Conservation (phyloP, 805 yeast species). For the Brettanomyces nanus region DNA sequence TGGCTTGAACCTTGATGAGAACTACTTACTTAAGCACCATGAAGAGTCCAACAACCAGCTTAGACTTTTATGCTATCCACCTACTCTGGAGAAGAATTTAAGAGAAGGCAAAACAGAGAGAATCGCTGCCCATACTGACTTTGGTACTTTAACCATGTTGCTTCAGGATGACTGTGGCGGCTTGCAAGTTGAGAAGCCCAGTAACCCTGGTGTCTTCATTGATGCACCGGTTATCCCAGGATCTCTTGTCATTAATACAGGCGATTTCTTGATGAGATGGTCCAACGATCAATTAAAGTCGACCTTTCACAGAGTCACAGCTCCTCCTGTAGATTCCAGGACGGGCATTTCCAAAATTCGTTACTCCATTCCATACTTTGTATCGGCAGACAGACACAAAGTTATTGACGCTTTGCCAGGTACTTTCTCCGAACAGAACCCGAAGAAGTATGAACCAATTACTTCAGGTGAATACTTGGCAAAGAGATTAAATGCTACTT, state of each 20-base stretch:
- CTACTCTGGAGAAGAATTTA: constrained; percentile 20
- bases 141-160: constrained; percentile 28
- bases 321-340: too few relatives aligned
- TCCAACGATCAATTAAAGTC: constrained; percentile 31
- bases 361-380: constrained; percentile 24
- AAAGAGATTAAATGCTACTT: too few relatives aligned
- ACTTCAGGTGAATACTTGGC: constrained; percentile 18
- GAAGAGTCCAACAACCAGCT: too few relatives aligned
- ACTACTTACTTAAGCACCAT: too few relatives aligned
- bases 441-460: constrained; percentile 15
- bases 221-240: constrained; percentile 23
- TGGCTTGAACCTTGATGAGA: too few relatives aligned
- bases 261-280: constrained; percentile 31
- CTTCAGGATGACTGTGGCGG: constrained; percentile 31
- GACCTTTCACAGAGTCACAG: constrained; percentile 31
- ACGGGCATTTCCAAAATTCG: constrained; percentile 13
- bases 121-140: constrained; percentile 34
- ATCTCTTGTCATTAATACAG: constrained; percentile 31
- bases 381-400: constrained; percentile 14
- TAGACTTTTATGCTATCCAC: constrained; percentile 28
- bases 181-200: constrained; percentile 30
- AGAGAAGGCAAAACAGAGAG: constrained; percentile 26
- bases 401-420: constrained; percentile 18
- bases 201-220: constrained; percentile 23
- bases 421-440: constrained; percentile 8